phyloP scores from a whole-genome alignment of 352 stramenopile genomes.

The Phytophthora podocarpi region DNA sequence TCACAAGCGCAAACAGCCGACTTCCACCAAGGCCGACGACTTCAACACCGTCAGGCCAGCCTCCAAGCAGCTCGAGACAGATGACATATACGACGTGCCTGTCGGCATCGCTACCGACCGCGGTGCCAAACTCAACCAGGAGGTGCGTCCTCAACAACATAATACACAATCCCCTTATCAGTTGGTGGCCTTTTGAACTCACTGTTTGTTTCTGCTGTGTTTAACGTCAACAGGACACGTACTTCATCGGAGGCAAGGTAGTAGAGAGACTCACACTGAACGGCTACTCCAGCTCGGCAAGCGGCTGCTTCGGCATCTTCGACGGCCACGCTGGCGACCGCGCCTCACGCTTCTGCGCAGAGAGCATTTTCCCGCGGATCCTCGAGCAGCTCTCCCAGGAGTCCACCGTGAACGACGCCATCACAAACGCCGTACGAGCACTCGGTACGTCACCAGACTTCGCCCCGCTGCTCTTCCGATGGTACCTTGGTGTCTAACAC shows the following conservation, averaged over 20 bases:
- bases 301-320: conserved; percentile 84
- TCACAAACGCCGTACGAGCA: conserved; percentile 59
- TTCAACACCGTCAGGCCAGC: conserved; percentile 13
- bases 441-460: conserved; percentile 46
- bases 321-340: conserved; percentile 83
- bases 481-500: conserved; percentile 4
- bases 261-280: conserved; percentile 77
- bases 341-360: conserved; percentile 77
- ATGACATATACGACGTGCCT: conserved; percentile 49
- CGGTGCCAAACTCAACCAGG: conserved; percentile 75
- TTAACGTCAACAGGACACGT: conserved; percentile 62
- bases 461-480: neutral
- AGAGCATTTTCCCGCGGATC: conserved; percentile 76
- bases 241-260: conserved; percentile 76
- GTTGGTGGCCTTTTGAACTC: too few species aligned
- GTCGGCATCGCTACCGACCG: conserved; percentile 75
- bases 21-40: conserved; percentile 18
- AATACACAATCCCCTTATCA: neutral
- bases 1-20: conserved; percentile 48
- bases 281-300: conserved; percentile 61
- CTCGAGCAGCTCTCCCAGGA: conserved; percentile 43
- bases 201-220: neutral
- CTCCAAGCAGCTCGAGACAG: conserved; percentile 48
- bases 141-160: conserved; percentile 44
- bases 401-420: conserved; percentile 53